Base-by-base conservation (phyloP, 2,329 filamentous ascomycete genomes). In the Zalaria obscura region DNA sequence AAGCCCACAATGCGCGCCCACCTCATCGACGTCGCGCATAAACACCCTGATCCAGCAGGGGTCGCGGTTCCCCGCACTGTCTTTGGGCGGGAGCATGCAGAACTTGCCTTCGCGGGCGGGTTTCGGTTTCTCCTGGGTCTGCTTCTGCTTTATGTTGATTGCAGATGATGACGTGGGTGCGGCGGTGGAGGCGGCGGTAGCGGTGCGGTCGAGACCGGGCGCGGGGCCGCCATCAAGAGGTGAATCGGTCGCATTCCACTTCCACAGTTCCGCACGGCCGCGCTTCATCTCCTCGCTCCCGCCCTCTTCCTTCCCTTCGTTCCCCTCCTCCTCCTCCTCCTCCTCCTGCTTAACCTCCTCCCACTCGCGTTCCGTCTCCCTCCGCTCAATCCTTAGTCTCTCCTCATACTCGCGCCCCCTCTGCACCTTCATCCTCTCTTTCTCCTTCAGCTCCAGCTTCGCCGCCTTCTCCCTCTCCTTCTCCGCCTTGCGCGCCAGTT, bases 21-120 rank as follows among this genome's bases (percentile, higher is more conserved):
- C 82, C 59, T 93, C 84, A 55, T 93, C 87, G 46, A 91, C 77
- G 40, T 77, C 78, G 44, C 80, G 73, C 83, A 95, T 91, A 52
- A 78, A 79, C 3, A 94, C 73, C 36, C 79, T 70, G 1, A 87
- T 66, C 87, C 88, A 94, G 10, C 78, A 75, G 4, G 72, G 64
- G 56, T 93, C 85, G 35, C 69, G 64, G 45, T 68, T 64, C 5
- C 76, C 77, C 40, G 68, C 67, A 18, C 67, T 61, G 40, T 72
- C 66, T 39, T 67, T 67, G 0, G 82, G 64, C 1, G 74, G 85
- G 3, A 89, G 62, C 50, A 78, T 76, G 62, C 86, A 91, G 59
- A 95, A 94, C 53, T 83, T 89, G 44, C 76, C 73, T 39, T 81
- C 69, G 51, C 79, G 80, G 52, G 32, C 38, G 45, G 47, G n/a